A percentile compares a stretch with the other conserved stretches of the same genome.
Evolutionary conservation across 805 yeast species (phyloP).

Genomic region (Nakazawaea wickerhamii): DNA sequence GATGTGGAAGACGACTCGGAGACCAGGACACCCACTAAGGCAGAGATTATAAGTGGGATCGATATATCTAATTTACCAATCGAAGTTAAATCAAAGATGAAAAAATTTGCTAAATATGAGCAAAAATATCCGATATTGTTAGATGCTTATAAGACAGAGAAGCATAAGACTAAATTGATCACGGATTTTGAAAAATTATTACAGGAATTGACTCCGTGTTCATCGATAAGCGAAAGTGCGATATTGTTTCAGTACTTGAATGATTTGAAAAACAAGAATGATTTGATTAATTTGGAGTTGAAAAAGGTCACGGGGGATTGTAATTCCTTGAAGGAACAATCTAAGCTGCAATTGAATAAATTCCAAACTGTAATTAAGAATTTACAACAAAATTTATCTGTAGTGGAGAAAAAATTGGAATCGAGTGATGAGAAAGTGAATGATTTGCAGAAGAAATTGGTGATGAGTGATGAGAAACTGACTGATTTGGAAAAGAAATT

Average conservation of each 20-base stretch:
- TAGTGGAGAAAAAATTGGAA: neutral
- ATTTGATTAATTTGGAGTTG: conserved; percentile 61
- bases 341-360: conserved; percentile 1
- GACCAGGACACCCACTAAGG: conserved; percentile 10
- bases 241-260: conserved; percentile 63
- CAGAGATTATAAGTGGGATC: conserved; percentile 22
- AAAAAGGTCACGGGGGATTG: conserved; percentile 35
- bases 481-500: conserved; percentile 8
- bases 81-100: conserved; percentile 54
- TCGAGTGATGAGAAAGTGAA: neutral
- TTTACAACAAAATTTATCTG: conserved; percentile 1
- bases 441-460: no score
- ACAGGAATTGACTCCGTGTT: conserved; percentile 75
- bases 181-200: conserved; percentile 61
- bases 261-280: conserved; percentile 54
- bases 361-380: conserved; percentile 6
- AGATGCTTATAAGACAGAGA: conserved; percentile 82
- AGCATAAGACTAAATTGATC: conserved; percentile 56
- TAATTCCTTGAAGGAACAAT: neutral
- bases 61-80: conserved; percentile 45
- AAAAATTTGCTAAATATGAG: conserved; percentile 81
- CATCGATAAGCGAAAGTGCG: conserved; percentile 68
- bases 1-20: conserved; percentile 27
- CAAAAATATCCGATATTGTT: conserved; percentile 81
- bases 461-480: neutral